Evolutionary conservation across 139 green algal genomes (phyloP).

Genomic region (Nannochloris sp.): DNA sequence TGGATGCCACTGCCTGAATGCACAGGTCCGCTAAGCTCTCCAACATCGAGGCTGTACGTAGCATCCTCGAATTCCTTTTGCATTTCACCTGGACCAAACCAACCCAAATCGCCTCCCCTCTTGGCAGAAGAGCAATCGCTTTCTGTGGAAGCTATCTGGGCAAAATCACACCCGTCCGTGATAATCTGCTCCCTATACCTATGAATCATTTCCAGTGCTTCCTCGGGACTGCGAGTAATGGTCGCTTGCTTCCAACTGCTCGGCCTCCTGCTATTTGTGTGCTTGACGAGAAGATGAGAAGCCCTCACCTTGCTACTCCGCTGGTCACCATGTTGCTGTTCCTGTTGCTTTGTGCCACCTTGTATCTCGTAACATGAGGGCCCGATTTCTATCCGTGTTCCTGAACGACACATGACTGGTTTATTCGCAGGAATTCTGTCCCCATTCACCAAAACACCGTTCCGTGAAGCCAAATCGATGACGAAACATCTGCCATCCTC

Average conservation of each 20-base stretch:
- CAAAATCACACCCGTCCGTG: constrained; percentile 50
- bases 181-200: constrained; percentile 37
- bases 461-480: constrained; percentile 44
- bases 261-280: constrained; percentile 54
- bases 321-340: no score
- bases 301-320: constrained; percentile 39
- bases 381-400: neutral
- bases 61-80: constrained; percentile 72
- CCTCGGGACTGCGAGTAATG: constrained; percentile 62
- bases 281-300: constrained; percentile 81
- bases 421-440: constrained; percentile 4
- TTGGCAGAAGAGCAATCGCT: constrained; percentile 69
- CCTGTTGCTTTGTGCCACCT: no score
- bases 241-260: constrained; percentile 70
- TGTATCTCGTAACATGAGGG: neutral
- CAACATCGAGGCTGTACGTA: constrained; percentile 40
- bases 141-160: constrained; percentile 52
- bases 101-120: constrained; percentile 69
- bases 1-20: constrained; percentile 73
- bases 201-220: constrained; percentile 71
- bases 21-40: constrained; percentile 61
- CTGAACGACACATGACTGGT: neutral
- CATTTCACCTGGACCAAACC: constrained; percentile 79
- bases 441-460: neutral
- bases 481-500: constrained; percentile 55